phyloP scores from a whole-genome alignment of 148 eudicot genomes.

The Hydrangea macrophylla region DNA sequence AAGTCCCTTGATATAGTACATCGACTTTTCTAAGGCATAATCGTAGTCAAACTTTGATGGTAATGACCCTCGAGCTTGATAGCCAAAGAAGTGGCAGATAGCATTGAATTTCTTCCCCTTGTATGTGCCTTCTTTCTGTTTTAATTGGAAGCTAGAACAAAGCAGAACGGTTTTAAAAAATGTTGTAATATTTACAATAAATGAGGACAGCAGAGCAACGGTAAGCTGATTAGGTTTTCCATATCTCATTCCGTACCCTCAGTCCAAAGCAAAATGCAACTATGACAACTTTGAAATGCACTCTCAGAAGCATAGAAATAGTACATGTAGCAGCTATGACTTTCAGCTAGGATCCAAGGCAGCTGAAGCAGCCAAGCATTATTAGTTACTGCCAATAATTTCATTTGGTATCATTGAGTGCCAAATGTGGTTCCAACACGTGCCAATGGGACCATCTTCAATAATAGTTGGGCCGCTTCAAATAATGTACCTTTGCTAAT shows the following conservation, averaged over 20 bases:
- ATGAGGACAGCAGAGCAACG: neutral
- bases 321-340: neutral
- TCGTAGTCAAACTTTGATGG: conserved; percentile 98
- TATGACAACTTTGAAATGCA: neutral
- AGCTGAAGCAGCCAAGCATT: too few relatives aligned
- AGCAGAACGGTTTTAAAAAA: neutral
- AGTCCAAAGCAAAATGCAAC: neutral
- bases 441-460: too few relatives aligned
- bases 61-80: conserved; percentile 96
- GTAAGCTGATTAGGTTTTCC: neutral
- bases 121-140: conserved; percentile 97
- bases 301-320: neutral
- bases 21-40: too few relatives aligned
- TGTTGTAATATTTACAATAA: neutral
- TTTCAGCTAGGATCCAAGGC: neutral
- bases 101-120: conserved; percentile 98
- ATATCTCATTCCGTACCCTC: neutral
- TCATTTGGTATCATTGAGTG: too few relatives aligned
- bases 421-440: too few relatives aligned
- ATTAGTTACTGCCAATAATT: too few relatives aligned
- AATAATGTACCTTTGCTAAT: too few relatives aligned
- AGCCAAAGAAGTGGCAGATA: conserved; percentile 97
- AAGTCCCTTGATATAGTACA: too few relatives aligned
- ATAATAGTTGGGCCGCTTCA: too few relatives aligned
- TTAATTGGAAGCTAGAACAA: conserved; percentile 1